Evolutionary conservation across 73 alveolate species (phyloP).

Genomic region (Stentor coeruleus): DNA sequence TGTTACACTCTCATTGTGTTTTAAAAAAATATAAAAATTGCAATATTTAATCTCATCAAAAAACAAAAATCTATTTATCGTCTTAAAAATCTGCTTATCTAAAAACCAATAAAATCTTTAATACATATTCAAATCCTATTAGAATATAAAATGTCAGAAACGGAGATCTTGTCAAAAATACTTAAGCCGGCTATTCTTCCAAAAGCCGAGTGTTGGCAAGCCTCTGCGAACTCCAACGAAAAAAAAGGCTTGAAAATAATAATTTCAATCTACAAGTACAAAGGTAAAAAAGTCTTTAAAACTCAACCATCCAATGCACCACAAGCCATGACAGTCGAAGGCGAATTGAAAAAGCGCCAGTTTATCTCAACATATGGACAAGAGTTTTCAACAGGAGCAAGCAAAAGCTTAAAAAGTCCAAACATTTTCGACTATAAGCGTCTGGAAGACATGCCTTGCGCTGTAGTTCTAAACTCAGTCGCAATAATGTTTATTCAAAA

Average conservation of each 20-base stretch:
- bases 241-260: conserved; percentile 1
- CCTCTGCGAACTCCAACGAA: neutral
- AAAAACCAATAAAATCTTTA: too few species aligned
- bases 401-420: neutral
- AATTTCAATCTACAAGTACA: neutral
- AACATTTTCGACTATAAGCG: conserved; percentile 11
- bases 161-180: neutral
- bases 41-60: too few species aligned
- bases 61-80: too few species aligned
- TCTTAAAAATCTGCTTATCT: too few species aligned
- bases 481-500: conserved; percentile 17
- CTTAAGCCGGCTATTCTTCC: neutral
- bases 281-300: conserved; percentile 21
- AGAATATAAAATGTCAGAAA: neutral
- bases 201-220: neutral
- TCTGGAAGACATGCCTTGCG: conserved; percentile 11
- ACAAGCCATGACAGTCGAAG: neutral
- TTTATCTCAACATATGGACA: conserved; percentile 5
- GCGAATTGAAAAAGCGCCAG: conserved; percentile 5
- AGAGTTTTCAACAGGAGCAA: neutral
- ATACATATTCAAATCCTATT: too few species aligned
- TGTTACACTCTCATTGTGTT: too few species aligned
- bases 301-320: neutral
- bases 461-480: neutral
- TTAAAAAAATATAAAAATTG: too few species aligned